Evolutionary conservation across 164 flowering plant genomes (phyloP).

Genomic region (Annona cherimola): DNA sequence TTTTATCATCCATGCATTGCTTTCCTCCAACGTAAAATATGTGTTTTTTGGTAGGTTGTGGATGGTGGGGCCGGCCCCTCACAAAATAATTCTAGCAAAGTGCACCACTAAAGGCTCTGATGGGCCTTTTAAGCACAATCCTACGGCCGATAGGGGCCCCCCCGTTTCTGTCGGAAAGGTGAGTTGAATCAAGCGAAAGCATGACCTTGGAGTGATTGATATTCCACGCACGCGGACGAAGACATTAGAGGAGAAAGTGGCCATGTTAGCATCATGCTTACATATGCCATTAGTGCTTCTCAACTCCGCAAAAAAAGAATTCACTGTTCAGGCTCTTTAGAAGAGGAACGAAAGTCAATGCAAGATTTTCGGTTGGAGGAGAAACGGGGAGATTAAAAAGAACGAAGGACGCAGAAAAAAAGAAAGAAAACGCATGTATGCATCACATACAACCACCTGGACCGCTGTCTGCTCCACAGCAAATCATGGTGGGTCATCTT

Average conservation of each 20-base stretch:
- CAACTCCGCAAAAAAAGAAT: not conserved
- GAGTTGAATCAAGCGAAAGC: constrained; percentile 47
- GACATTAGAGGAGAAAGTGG: constrained; percentile 1
- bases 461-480: no score
- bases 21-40: constrained; percentile 46
- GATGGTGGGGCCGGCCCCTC: constrained; percentile 11
- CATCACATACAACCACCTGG: no score
- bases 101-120: constrained; percentile 44
- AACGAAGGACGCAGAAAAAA: no score
- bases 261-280: not conserved
- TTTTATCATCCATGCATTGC: constrained; percentile 51
- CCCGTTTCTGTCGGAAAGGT: constrained; percentile 15
- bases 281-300: not conserved
- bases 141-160: constrained; percentile 7
- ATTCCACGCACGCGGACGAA: constrained; percentile 11
- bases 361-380: not conserved
- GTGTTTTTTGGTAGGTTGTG: constrained; percentile 9
- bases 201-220: constrained; percentile 35
- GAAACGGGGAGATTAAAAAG: no score
- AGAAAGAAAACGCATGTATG: no score
- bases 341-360: not conserved
- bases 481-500: not conserved
- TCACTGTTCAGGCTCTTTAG: not conserved
- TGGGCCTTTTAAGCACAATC: constrained; percentile 15
- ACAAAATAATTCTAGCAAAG: constrained; percentile 24